Base-by-base conservation (phyloP, 768 basidiomycete genomes). In the Leccinellum rugosiceps region DNA sequence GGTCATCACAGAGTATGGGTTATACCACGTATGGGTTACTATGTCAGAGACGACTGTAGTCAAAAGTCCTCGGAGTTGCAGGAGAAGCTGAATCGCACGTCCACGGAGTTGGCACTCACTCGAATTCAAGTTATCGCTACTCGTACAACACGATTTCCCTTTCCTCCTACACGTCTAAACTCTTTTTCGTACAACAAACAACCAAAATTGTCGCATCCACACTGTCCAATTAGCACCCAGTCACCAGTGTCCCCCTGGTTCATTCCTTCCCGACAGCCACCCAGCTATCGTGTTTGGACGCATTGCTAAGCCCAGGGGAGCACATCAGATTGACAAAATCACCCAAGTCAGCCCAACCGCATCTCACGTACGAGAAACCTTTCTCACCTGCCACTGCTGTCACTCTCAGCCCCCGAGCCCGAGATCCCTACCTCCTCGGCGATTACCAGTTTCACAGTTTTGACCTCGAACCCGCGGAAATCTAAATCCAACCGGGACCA, bases 401-500 rank as follows among this genome's bases (percentile, higher is more conserved):
- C 38, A 41, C 38, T 41, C 38, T 56, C 59, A 15, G 56, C 49
- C 6, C 35, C 52, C 10, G 19, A 50, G 11, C 46, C 26, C 4
- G 19, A 13, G 9, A 23, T 52, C 50, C 26, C 53, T 17, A 30
- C 30, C 49, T 48, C 44, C 13, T 52, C 44, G 23, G 57, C 74
- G 9, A 84, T 55, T 15, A 77, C 74, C 32, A 96, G 72, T 70
- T 90, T 90, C 60, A 95, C 78, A 8, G 93, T 95, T 80, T 94
- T 93, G 63, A 95, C 87, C 72, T 95, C 92, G 62, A 93, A 95
- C 3, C 87, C 89, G 57, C 88, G 81, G 82, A 96, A 95, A 58
- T 80, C 75, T 31, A 95, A 75, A 38, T 78, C 79, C 55, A 92
- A 41, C 30, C 6, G 7, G 31, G 63, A 70, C 35, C 54, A 28